Base-by-base conservation (phyloP, 2,329 filamentous ascomycete species). In the Dothistroma septosporum region DNA sequence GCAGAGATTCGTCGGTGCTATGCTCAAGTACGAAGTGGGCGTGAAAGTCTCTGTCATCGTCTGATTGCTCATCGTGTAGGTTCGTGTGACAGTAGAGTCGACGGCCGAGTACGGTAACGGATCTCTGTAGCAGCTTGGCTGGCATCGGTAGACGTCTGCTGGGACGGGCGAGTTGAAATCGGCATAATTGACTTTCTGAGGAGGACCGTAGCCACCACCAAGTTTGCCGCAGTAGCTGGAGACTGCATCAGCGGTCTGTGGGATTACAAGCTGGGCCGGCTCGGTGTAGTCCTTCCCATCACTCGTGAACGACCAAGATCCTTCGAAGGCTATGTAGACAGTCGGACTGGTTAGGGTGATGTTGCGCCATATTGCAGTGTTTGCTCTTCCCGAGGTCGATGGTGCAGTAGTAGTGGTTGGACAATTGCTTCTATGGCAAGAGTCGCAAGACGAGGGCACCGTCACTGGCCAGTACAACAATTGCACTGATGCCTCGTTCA, bases 281-380 rank as follows among this genome's bases (percentile, higher is more conserved):
- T 53, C 32, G 3, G 59, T 50, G 32, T 55, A 53, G 21, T 53
- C 59, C 10, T 54, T 58, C 14, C 59, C 58, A 22, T 49, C 56
- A 35, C 33, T 57, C 31, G 58, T 60, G 31, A 64, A 63, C 12
- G 53, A 52, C 64, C 62, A 69, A 4, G 55, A 61, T 1, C 66
- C 67, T n/a, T 59, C 49, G 9, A 69, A 57, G 5, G 53, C 62
- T 9, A 69, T 65, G 54, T 69, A 69, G 6, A 64, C 66, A 0
- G 66, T 69, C 11, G 67, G 67, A 48, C 60, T 64, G 8, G 66
- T 68, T 32, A 69, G 41, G 5, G 67, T 69, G 4, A 58, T 62
- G 22, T 64, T 62, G 35, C 46, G 37, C 19, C 55, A 62, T 5
- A 61, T 61, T 32, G 62, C 46, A 19, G 63, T 69, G 35, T 67